Percentiles rank a stretch among this genome's conserved stretches.
Evolutionary conservation across 352 stramenopile genomes (phyloP).

Genomic region (Globisporangium radiosum): DNA sequence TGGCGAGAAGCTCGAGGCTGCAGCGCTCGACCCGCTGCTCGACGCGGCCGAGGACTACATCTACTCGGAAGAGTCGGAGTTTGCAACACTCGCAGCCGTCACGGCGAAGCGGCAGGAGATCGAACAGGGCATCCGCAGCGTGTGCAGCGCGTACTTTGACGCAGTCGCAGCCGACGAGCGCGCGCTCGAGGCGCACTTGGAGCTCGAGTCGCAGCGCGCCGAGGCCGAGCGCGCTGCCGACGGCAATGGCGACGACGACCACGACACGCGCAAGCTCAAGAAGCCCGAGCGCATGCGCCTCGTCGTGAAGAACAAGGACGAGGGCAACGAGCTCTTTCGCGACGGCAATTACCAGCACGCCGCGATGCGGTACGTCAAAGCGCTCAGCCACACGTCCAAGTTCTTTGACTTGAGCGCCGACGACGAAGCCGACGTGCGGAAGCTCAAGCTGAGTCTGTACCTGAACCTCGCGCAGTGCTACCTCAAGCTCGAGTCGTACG

Average conservation of each 20-base stretch:
- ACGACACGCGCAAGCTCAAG: conserved; percentile 90
- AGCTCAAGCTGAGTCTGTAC: conserved; percentile 88
- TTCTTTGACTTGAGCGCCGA: conserved; percentile 88
- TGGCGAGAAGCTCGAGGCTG: conserved; percentile 61
- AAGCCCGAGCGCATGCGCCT: conserved; percentile 92
- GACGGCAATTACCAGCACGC: conserved; percentile 87
- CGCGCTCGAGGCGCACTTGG: conserved; percentile 65
- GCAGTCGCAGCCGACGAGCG: conserved; percentile 57
- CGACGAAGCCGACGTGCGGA: conserved; percentile 83
- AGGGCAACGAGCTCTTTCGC: conserved; percentile 92
- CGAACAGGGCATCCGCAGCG: conserved; percentile 37
- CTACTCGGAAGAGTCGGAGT: conserved; percentile 84
- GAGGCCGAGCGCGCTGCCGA: conserved; percentile 66
- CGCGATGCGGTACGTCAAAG: conserved; percentile 88
- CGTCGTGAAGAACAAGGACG: conserved; percentile 93
- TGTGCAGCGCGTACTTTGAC: conserved; percentile 63
- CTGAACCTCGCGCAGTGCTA: conserved; percentile 92
- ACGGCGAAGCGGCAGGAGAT: conserved; percentile 49
- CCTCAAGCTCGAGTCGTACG: conserved; percentile 89
- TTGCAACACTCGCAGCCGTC: conserved; percentile 51
- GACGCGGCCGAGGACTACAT: conserved; percentile 89
- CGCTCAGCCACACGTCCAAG: conserved; percentile 86
- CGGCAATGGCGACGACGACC: conserved; percentile 74
- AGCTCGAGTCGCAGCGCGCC: conserved; percentile 65
- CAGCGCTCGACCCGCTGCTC: conserved; percentile 56